Percentiles rank a stretch among this genome's conserved stretches.
These are phyloP conservation scores for Dillenia suffruticosa DNA, from an alignment of 164 flowering plant genomes.

Conservation along the genomic window DNA sequence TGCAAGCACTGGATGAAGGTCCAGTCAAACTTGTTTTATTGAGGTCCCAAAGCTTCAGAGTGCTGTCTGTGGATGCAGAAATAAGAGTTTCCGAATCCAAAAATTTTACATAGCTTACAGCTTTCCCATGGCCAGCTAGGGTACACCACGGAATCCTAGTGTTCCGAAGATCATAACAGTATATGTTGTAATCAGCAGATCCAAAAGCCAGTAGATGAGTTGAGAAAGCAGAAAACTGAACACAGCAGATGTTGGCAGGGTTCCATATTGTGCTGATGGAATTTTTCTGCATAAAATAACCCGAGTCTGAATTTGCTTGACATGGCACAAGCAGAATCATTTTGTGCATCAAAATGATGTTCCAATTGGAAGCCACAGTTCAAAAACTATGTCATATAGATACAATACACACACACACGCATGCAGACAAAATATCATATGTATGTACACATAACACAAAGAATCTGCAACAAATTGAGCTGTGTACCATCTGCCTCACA, in stretches of 20 bases:
- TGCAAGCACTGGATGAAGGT: slow-evolving; percentile 64
- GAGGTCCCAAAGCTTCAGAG: slow-evolving; percentile 92
- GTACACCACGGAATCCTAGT: slow-evolving; percentile 82
- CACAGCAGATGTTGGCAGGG: slow-evolving; percentile 88
- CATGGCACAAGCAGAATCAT: too few relatives aligned
- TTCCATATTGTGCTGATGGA: slow-evolving; percentile 66
- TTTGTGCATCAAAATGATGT: too few relatives aligned
- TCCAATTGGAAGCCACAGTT: too few relatives aligned
- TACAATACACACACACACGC: too few relatives aligned
- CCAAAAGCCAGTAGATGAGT: slow-evolving; percentile 81
- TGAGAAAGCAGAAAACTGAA: slow-evolving; percentile 84
- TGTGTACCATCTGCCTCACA: too few relatives aligned
- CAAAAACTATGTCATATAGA: too few relatives aligned
- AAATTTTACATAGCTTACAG: slow-evolving; percentile 94
- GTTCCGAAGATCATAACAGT: slow-evolving; percentile 89
- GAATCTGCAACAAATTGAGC: too few relatives aligned
- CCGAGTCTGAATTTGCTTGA: too few relatives aligned
- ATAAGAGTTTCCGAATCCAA: slow-evolving; percentile 77
- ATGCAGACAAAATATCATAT: too few relatives aligned
- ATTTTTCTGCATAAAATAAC: slow-evolving; percentile 47
- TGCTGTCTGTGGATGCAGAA: slow-evolving; percentile 93
- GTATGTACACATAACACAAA: too few relatives aligned
- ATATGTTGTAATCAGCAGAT: slow-evolving; percentile 79
- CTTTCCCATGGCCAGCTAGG: slow-evolving; percentile 76
- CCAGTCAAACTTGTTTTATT: slow-evolving; percentile 51